Evolutionary conservation across 2,329 filamentous ascomycete species (phyloP), one percentile per base, ranked within the genome.

Genomic region (Lasiodiplodia theobromae): DNA sequence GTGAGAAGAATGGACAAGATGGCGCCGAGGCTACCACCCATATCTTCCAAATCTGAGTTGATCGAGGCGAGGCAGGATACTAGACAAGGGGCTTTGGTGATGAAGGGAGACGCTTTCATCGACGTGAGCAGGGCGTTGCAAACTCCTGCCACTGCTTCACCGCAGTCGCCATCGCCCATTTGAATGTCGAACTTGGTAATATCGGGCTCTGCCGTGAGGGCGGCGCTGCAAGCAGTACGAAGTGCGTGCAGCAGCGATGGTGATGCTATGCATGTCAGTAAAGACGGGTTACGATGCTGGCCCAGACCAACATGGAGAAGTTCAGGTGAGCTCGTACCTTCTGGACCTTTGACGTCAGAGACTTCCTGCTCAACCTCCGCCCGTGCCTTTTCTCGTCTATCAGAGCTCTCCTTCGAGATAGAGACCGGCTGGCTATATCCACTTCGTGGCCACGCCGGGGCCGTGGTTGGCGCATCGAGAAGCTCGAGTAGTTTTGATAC

Each of bases 81-180:
- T 2, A 86, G 77, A 73, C 68, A 75, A 58, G 71, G 82, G 12
- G 76, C 65, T 25, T 79, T 80, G 64, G 86, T 86, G n/a, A 84
- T 75, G 12, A 89, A 85, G 4, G 86, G 75, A 14, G 73, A 82
- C 69, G 91, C 87, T 66, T 85, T 82, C 28, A 85, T 75, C 66
- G 81, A 78, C 5, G 76, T 69, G 25, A 84, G 78, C 28, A 85
- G 81, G n/a, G 75, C 75, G 70, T 85, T 93, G 92, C 74, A 97
- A 81, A 53, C 92, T 88, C 71, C 92, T 88, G 57, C 77, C 1
- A 84, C 82, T 31, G 83, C 82, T 74, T 91, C 87, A 47, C 94
- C 94, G 76, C 94, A 97, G 81, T 97, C 94, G 57, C 94, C 94
- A 76, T 97, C 94, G 64, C 94, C 94, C 68, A 97, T 93, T 28